Base-by-base conservation (phyloP, 2,329 filamentous ascomycete genomes). In the Sarocladium strictum region DNA sequence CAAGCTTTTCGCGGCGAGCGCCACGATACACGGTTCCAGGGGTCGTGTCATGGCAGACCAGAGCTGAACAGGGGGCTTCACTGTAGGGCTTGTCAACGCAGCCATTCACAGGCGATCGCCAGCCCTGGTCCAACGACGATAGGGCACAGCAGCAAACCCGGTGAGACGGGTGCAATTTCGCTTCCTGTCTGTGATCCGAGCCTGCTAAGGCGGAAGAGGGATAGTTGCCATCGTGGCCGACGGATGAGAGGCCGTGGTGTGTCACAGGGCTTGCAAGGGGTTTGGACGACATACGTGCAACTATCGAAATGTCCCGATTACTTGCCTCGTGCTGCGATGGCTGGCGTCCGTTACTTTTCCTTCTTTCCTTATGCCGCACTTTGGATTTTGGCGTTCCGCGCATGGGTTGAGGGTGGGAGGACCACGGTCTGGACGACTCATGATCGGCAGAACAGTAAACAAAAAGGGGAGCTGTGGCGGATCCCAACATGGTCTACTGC, bases 141-240 rank as follows among this genome's bases (percentile, higher is more conserved):
- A 23, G 47, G n/a, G 29, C 47, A 51, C 47, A 51, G 47, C 33
- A 51, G 47, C 47, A 51, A 51, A 49, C 43, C 47, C 47, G 27
- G 35, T 27, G 47, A 51, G 47, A 51, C 47, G 47, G 47, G 17
- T 51, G 47, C 23, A 51, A 51, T 51, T 51, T 51, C 47, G 43
- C 43, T 47, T 47, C 43, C 17, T 29, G 14, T 47, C 9, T 33
- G 3, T 51, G 47, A 51, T 51, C 27, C 47, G 43, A 47, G 23
- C 3, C 26, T 35, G 26, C 29, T 51, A 32, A n/a, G 47, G 27
- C 26, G 23, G 47, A 35, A 33, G 26, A 3, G 47, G 47, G 27
- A 51, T 51, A 35, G 47, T 19, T 51, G 47, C 47, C 47, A 51
- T 51, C 47, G 47, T 51, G 47, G 47, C 27, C n/a, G 47, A 51